A percentile compares a stretch with the other conserved stretches of the same genome.
Evolutionary conservation across 208 protist genomes (phyloP).

Genomic region (Leishmania amazonensis): DNA sequence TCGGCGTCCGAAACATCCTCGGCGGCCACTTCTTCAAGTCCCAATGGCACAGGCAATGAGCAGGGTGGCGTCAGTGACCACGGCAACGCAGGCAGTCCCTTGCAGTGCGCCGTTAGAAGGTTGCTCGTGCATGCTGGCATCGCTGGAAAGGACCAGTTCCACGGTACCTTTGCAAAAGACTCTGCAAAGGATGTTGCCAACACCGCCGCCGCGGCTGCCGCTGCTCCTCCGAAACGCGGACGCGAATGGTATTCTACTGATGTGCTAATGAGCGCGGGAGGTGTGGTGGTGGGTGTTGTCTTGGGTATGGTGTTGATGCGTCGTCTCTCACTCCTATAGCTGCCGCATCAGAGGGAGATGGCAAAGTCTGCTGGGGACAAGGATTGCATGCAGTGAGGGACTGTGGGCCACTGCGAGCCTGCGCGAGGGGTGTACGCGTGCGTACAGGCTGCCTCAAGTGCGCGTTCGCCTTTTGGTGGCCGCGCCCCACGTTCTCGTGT

Average conservation of each 20-base stretch:
- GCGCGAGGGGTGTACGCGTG: background rate
- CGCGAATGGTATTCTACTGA: constrained; percentile 13
- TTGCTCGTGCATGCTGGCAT: constrained; percentile 25
- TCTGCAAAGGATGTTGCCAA: background rate
- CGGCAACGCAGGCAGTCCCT: background rate
- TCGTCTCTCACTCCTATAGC: constrained; percentile 16
- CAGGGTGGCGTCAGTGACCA: background rate
- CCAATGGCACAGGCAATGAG: background rate
- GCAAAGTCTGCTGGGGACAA: background rate
- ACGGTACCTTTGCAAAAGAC: background rate
- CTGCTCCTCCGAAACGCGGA: background rate
- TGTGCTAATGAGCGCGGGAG: constrained; percentile 10
- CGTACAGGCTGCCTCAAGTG: background rate
- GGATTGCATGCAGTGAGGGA: background rate
- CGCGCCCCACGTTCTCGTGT: background rate
- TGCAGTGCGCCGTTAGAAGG: constrained; percentile 25
- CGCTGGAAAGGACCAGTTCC: constrained; percentile 5
- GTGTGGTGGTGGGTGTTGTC: constrained; percentile 22
- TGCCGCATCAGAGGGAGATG: background rate
- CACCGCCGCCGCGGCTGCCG: background rate
- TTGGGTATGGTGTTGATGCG: constrained; percentile 21
- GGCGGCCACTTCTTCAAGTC: background rate
- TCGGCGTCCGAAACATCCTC: background rate
- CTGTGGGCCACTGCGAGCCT: background rate
- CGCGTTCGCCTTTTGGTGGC: background rate